Evolutionary conservation across 306 rosid species (phyloP).

Genomic region (Citrullus amarus): DNA sequence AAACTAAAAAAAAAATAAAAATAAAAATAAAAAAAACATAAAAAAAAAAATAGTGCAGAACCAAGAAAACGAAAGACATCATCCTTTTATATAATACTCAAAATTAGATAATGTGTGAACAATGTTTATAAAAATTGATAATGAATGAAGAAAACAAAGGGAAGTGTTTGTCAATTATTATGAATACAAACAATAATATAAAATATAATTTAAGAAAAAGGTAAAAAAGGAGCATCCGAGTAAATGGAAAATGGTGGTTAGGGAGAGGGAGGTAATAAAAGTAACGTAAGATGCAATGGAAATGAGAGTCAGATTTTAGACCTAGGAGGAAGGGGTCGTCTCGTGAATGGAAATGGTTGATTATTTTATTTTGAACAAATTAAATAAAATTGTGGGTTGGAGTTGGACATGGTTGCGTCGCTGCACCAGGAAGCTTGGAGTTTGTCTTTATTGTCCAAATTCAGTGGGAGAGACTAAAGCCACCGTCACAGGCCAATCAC

Average conservation of each 20-base stretch:
- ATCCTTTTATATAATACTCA: too few species aligned
- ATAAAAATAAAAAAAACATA: too few species aligned
- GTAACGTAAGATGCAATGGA: not conserved
- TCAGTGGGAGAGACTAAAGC: constrained; percentile 2
- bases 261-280: not conserved
- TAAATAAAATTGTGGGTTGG: not conserved
- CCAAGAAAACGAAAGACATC: too few species aligned
- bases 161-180: not conserved
- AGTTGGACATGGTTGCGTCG: not conserved
- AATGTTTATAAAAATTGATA: too few species aligned
- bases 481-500: not conserved
- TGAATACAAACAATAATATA: not conserved
- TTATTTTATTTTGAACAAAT: not conserved
- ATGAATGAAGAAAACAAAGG: too few species aligned
- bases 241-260: not conserved
- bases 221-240: not conserved
- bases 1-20: too few species aligned
- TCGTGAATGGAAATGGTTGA: not conserved
- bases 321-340: not conserved
- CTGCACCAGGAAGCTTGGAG: constrained; percentile 9
- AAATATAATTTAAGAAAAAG: not conserved
- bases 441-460: constrained; percentile 8
- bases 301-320: not conserved
- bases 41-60: too few species aligned
- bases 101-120: too few species aligned